A percentile compares a stretch with the other conserved stretches of the same genome.
phyloP scores from a whole-genome alignment of 352 stramenopile genomes.

The Pythium plurisporium region DNA sequence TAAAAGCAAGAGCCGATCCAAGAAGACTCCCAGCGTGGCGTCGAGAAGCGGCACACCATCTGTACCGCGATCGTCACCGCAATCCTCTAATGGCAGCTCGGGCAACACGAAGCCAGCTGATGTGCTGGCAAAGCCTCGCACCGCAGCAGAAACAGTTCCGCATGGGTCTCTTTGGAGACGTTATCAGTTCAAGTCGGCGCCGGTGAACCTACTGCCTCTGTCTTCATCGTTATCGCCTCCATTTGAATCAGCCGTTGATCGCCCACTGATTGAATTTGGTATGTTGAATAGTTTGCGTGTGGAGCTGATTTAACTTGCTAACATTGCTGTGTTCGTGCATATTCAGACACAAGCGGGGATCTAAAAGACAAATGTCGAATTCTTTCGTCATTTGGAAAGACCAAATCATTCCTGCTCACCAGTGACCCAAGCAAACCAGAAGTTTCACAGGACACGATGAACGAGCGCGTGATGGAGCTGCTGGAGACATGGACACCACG shows the following conservation, averaged over 20 bases:
- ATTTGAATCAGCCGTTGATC: constrained; percentile 17
- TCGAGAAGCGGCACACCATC: not conserved
- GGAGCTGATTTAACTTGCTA: too few relatives aligned
- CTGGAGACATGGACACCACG: constrained; percentile 41
- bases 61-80: not conserved
- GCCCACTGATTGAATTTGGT: constrained; percentile 22
- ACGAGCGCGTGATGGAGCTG: constrained; percentile 34
- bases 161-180: constrained; percentile 19
- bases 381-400: constrained; percentile 41
- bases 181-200: not conserved
- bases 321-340: not conserved
- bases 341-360: constrained; percentile 44
- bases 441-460: constrained; percentile 41
- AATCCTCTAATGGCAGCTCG: not conserved
- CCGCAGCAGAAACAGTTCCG: constrained; percentile 21
- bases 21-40: not conserved
- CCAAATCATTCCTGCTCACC: constrained; percentile 27
- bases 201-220: constrained; percentile 14
- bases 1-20: not conserved
- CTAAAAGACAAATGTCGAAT: constrained; percentile 47
- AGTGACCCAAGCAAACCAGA: constrained; percentile 4
- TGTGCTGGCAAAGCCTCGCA: constrained; percentile 19
- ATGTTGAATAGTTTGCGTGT: not conserved
- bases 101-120: constrained; percentile 1
- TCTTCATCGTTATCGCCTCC: not conserved